Percentiles rank a stretch among this genome's conserved stretches.
Evolutionary conservation across 805 yeast genomes (phyloP).

Genomic region (Yamadazyma ubonensis): DNA sequence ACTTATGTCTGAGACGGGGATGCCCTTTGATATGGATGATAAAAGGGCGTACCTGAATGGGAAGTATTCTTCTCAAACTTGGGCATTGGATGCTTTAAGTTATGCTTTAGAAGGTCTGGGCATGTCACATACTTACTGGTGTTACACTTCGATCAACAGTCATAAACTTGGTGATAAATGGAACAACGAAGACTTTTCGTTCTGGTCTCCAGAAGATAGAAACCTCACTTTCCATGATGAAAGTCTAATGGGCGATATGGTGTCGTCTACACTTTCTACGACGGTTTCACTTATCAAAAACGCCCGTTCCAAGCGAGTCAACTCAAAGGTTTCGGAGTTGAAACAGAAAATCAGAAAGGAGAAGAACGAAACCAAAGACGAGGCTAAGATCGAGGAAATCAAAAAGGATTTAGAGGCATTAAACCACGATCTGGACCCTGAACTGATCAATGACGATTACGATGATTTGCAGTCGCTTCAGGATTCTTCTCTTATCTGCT

Average conservation of each 20-base stretch:
- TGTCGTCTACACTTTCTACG: conserved; percentile 14
- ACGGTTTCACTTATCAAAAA: conserved; percentile 12
- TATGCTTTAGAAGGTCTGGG: conserved; percentile 74
- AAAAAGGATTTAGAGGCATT: conserved; percentile 6
- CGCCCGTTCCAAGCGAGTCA: conserved; percentile 11
- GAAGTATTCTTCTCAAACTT: conserved; percentile 68
- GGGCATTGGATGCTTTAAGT: conserved; percentile 80
- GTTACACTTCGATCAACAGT: conserved; percentile 68
- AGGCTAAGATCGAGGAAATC: conserved; percentile 6
- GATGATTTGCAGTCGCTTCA: conserved; percentile 19
- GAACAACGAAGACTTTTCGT: conserved; percentile 92
- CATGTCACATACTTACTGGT: conserved; percentile 81
- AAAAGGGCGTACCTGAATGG: conserved; percentile 68
- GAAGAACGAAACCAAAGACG: background rate
- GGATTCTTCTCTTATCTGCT: conserved; percentile 23
- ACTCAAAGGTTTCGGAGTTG: conserved; percentile 10
- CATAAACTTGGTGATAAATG: conserved; percentile 90
- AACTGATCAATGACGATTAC: conserved; percentile 12
- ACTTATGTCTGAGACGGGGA: conserved; percentile 91
- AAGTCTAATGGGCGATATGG: conserved; percentile 10
- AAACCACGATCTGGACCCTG: conserved; percentile 7
- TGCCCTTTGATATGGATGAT: conserved; percentile 94
- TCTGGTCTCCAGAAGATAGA: conserved; percentile 71
- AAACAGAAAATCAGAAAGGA: conserved; percentile 12
- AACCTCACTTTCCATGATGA: conserved; percentile 21